Base-by-base conservation (phyloP, 371 early-diverging fungal genomes). In the Funneliformis caledonium region DNA sequence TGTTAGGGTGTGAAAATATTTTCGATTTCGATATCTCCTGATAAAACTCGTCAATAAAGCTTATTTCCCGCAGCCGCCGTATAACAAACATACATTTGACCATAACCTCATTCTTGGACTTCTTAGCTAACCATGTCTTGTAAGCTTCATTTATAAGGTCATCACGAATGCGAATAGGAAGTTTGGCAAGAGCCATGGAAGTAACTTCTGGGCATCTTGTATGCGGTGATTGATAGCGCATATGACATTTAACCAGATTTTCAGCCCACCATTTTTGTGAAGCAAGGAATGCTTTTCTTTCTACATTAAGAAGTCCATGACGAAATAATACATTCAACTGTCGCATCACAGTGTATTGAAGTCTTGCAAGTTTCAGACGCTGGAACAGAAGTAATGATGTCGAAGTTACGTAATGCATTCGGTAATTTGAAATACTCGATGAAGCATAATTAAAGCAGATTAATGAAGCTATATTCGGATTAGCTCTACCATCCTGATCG, bases 161-260 rank as follows among this genome's bases (percentile, higher is more conserved):
- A 3, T 64, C 14, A 50, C 16, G 67, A 12, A 19, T 26, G 5
- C 5, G 7, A 1, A 48, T 19, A 65, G 31, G 33, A 50, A 65
- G 47, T 14, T 67, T 14, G 14, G 31, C 19, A 31, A 77, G 22
- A 9, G 48, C 50, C n/a, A 50, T 31, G 12, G 64, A 16, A 45
- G 67, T 61, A 16, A 47, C 48, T 19, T 65, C 50, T 50, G 65
- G 78, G 33, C 50, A 77, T 12, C 77, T 65, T 26, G 26, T n/a
- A 22, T 77, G 78, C 0, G 65, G 52, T 6, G 78, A 78, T n/a
- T 65, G 78, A 65, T 50, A 67, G 1, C 78, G 50, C 22, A 65
- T 48, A 65, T 77, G 78, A 65, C 22, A 22, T 77, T 67, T 65
- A 45, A 64, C 48, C 1, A 77, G 50, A 1, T 48, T 48, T n/a